Evolutionary conservation across 2,329 filamentous ascomycete genomes (phyloP), one percentile per base, ranked within the genome.

Genomic region (Phaeosphaeriaceae sp.): DNA sequence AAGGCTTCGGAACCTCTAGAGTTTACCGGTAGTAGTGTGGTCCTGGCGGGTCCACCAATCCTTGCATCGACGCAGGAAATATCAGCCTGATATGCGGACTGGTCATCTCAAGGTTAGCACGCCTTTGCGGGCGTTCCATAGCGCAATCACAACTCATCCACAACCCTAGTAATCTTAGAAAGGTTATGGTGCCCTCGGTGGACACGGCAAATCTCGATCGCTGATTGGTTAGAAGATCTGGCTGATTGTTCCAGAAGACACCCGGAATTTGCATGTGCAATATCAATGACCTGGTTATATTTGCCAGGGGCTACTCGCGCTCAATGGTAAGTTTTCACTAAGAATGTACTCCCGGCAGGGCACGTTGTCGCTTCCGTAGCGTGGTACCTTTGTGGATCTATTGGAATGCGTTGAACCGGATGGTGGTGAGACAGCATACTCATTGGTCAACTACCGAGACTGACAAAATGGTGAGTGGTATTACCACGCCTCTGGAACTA

Each of bases 31-130:
- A 58, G 57, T 58, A 56, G 36, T 47, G 51, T 52, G 50, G 50
- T 42, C 46, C 51, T 58, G 36, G 54, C 61, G 51, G 62, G 55
- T 50, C 49, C 49, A 48, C 56, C 52, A 48, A 59, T 63, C 60
- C 60, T 54, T 67, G 59, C 35, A 46, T 42, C 52, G 50, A 47
- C 46, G 59, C 57, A 60, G 50, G 42, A 60, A 58, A 64, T 23
- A 63, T 69, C 61, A 70, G 67, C 57, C 67, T 67, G 67, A 69
- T 68, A 63, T 67, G 61, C 60, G 61, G 58, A 56, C 61, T 58
- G 51, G 58, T 51, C 51, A 53, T 53, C 47, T 59, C 48, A 50
- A 48, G 39, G 53, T 40, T 55, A 56, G 58, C 61, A 64, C 50
- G 52, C 50, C 52, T 57, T 54, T 49, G 46, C 48, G 47, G 48